Evolutionary conservation across 805 yeast genomes (phyloP), one percentile per base, ranked within the genome.

Genomic region (Vanderwaltozyma polyspora): DNA sequence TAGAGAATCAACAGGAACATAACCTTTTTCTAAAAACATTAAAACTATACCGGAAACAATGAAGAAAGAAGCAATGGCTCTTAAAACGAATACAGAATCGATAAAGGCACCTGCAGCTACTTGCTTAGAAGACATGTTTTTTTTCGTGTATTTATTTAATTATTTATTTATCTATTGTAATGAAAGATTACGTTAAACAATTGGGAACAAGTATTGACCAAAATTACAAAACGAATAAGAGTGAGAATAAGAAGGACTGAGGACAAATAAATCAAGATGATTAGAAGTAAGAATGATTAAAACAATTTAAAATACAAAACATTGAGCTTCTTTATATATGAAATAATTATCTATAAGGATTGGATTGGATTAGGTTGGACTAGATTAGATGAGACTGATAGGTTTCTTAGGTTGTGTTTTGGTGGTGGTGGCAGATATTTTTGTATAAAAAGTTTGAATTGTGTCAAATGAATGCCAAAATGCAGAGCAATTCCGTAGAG

Each of bases 21-120:
- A 25, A 12, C 43, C 43, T 17, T 33, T 39, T 25, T 39, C 43
- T 10, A 39, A 32, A 21, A 36, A 31, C 40, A 39, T 39, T 25
- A 39, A 25, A 9, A 29, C 17, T 13, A 39, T 29, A 17, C 43
- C 43, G n/a, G 32, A 16, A 12, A 37, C 25, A 12, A 39, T 28
- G 22, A 37, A 39, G 9, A 39, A 21, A 9, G 36, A 33, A 7
- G 43, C 43, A 27, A 37, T 31, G 6, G 36, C 16, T 25, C 31
- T 33, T 14, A 37, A 32, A 11, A 34, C 14, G 16, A 33, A 23
- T 13, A 34, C 43, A 9, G 33, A 31, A 31, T 39, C 39, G 19
- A 38, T 25, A n/a, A 11, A 17, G 17, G 12, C 13, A 28, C 19
- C 17, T 28, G 22, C 11, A 6, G 8, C 22, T 11, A 17, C 14